Conservation (phyloP, 2,329 filamentous ascomycete genomes). For the Neonectria coccinea region DNA sequence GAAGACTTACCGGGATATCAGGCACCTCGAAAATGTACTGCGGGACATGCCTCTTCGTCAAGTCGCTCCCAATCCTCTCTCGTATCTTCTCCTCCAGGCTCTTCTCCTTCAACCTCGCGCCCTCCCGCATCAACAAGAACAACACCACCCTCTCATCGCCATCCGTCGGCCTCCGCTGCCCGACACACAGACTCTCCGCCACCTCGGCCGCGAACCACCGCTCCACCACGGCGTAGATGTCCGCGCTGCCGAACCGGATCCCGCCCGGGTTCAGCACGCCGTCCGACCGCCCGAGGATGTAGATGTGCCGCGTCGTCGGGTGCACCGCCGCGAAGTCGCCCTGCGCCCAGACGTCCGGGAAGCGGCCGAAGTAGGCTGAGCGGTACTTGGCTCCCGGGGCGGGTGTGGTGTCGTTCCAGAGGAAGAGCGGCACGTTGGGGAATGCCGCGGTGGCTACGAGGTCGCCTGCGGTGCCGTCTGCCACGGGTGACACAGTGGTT, state of each 20-base stretch:
- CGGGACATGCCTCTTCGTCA: slow-evolving; percentile 81
- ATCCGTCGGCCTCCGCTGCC: slow-evolving; percentile 74
- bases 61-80: slow-evolving; percentile 71
- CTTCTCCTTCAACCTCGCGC: slow-evolving; percentile 62
- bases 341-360: slow-evolving; percentile 80
- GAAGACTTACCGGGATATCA: slow-evolving; percentile 77
- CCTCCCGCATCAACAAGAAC: slow-evolving; percentile 68
- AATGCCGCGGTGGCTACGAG: slow-evolving; percentile 78
- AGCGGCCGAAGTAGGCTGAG: slow-evolving; percentile 71
- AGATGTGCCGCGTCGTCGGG: slow-evolving; percentile 72
- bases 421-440: slow-evolving; percentile 78
- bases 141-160: slow-evolving; percentile 66
- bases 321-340: slow-evolving; percentile 83
- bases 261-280: slow-evolving; percentile 85
- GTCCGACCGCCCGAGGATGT: slow-evolving; percentile 78
- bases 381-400: slow-evolving; percentile 68
- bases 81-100: slow-evolving; percentile 70
- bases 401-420: slow-evolving; percentile 68
- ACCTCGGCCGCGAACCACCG: slow-evolving; percentile 71
- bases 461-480: slow-evolving; percentile 76
- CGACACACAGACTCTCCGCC: slow-evolving; percentile 82
- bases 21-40: slow-evolving; percentile 83
- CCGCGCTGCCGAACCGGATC: slow-evolving; percentile 82
- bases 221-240: slow-evolving; percentile 83
- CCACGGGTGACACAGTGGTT: slow-evolving; percentile 57